Evolutionary conservation across 768 basidiomycete species (phyloP).

Genomic region (Gyrodon lividus): DNA sequence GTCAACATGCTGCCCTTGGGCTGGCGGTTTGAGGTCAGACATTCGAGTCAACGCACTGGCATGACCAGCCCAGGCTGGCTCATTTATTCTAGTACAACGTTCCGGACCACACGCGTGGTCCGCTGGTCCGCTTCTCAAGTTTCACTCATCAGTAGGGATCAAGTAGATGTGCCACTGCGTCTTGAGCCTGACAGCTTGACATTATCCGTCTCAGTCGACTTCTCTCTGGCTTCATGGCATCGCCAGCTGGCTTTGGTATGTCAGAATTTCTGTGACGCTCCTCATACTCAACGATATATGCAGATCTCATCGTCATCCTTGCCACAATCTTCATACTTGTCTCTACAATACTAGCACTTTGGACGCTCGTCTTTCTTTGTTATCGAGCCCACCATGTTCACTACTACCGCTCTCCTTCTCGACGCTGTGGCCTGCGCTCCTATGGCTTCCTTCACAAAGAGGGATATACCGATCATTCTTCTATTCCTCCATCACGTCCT

Average conservation of each 20-base stretch:
- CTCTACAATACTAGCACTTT: neutral
- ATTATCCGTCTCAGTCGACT: no score
- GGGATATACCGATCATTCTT: neutral
- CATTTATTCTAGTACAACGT: neutral
- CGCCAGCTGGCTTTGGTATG: neutral
- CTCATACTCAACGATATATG: neutral
- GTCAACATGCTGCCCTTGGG: constrained; percentile 18
- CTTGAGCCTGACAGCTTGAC: no score
- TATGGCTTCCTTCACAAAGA: neutral
- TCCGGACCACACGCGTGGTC: neutral
- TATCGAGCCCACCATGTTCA: no score
- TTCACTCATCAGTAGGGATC: no score
- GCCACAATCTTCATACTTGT: neutral
- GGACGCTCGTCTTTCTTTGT: neutral
- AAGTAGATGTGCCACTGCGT: no score
- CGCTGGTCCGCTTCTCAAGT: no score
- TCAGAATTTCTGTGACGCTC: neutral
- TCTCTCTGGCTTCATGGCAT: neutral
- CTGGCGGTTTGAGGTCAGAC: no score
- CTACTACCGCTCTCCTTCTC: neutral
- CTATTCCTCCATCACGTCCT: constrained; percentile 6
- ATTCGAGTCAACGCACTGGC: no score
- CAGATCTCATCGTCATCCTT: neutral
- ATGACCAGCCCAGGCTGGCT: no score
- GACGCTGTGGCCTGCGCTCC: neutral